phyloP scores from a whole-genome alignment of 345 rosid genomes.

The Rhodamnia rubescens region DNA sequence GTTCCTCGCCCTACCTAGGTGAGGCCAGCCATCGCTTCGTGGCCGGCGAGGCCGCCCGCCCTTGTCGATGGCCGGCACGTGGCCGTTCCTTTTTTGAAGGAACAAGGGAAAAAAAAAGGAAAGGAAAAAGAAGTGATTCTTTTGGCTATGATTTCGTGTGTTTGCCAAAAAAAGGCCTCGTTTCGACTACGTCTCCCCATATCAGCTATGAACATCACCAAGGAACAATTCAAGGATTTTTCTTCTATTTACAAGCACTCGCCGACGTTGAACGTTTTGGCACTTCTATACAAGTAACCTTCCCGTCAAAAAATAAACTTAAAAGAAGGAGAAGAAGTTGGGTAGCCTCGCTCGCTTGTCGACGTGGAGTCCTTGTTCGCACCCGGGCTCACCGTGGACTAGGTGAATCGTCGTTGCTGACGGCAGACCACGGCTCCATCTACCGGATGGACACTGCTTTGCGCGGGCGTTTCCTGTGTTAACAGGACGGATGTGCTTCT shows the following conservation, averaged over 20 bases:
- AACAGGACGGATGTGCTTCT: conserved; percentile 26
- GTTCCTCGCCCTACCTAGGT: no score
- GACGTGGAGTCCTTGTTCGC: not conserved
- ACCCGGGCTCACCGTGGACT: not conserved
- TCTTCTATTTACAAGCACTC: not conserved
- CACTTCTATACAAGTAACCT: not conserved
- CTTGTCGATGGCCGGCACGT: no score
- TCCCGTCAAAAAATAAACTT: not conserved
- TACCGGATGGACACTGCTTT: not conserved
- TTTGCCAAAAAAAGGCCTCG: not conserved
- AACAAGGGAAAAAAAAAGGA: no score
- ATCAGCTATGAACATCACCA: not conserved
- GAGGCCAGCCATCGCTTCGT: no score
- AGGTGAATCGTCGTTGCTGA: not conserved
- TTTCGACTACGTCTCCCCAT: not conserved
- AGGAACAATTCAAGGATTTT: not conserved
- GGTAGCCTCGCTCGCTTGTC: not conserved
- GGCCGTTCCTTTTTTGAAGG: no score
- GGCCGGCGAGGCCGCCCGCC: no score
- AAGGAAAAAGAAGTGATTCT: no score
- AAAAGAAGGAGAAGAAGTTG: not conserved
- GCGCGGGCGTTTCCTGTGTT: not conserved
- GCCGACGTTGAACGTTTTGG: not conserved
- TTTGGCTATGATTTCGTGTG: not conserved
- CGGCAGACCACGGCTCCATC: not conserved